phyloP scores from a whole-genome alignment of 768 basidiomycete genomes.

The Stropharia rugosoannulata region DNA sequence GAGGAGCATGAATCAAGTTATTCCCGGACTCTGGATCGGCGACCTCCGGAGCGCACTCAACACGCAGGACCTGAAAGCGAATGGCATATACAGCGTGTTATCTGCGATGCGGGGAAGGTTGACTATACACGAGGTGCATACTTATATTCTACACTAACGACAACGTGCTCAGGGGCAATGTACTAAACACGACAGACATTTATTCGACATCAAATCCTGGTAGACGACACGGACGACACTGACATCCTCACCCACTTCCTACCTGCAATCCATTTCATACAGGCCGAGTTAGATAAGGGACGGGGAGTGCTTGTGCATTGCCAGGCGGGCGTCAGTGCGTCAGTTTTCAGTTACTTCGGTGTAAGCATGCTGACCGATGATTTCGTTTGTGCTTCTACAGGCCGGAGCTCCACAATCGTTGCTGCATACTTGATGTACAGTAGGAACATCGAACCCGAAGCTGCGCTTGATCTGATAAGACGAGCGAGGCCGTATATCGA shows the following conservation, averaged over 20 bases:
- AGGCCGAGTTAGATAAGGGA: conserved; percentile 71
- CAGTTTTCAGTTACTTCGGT: not conserved
- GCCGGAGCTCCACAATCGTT: conserved; percentile 82
- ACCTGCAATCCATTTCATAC: conserved; percentile 80
- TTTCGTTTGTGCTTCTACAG: conserved; percentile 31
- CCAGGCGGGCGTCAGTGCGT: conserved; percentile 83
- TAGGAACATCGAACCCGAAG: conserved; percentile 49
- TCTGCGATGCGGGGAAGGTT: conserved; percentile 71
- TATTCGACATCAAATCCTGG: conserved; percentile 71
- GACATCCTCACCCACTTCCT: conserved; percentile 81
- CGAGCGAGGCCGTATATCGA: conserved; percentile 65
- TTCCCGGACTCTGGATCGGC: conserved; percentile 83
- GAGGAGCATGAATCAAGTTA: conserved; percentile 69
- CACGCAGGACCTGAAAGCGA: conserved; percentile 54
- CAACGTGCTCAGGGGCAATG: conserved; percentile 47
- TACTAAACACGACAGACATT: conserved; percentile 50
- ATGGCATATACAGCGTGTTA: conserved; percentile 75
- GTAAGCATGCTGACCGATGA: not conserved
- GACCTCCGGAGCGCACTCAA: conserved; percentile 72
- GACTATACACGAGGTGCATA: conserved; percentile 59
- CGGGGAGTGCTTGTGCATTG: conserved; percentile 87
- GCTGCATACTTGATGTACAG: conserved; percentile 89
- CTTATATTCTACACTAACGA: not conserved
- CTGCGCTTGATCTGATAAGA: conserved; percentile 69
- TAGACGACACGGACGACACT: conserved; percentile 73